Percentiles rank a stretch among this genome's conserved stretches.
Conservation (phyloP, 2,329 filamentous ascomycete species). For the Paracamarosporium sp. region DNA sequence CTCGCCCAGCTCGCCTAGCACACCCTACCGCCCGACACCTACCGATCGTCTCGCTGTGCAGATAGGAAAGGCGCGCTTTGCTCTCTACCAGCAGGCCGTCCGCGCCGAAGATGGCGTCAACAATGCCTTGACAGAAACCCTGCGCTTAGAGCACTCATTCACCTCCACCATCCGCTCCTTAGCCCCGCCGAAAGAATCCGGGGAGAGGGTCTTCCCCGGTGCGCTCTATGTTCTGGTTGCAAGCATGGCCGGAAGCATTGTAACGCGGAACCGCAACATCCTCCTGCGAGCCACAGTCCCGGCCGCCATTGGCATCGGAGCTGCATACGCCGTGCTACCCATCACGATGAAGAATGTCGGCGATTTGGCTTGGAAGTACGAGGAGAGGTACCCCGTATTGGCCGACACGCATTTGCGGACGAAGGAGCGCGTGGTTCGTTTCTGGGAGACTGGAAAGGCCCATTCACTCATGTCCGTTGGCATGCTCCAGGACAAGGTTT, state of each 20-base stretch:
- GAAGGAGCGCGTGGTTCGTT: conserved; percentile 71
- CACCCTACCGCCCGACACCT: conserved; percentile 67
- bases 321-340: conserved; percentile 84
- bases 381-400: conserved; percentile 84
- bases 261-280: conserved; percentile 86
- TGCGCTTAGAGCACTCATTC: conserved; percentile 87
- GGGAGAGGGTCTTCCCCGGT: conserved; percentile 89
- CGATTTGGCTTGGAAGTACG: conserved; percentile 88
- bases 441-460: conserved; percentile 75
- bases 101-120: conserved; percentile 84
- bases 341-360: conserved; percentile 89
- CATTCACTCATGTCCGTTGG: conserved; percentile 74
- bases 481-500: conserved; percentile 83
- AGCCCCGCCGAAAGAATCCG: conserved; percentile 82
- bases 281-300: conserved; percentile 80
- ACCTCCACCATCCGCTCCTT: conserved; percentile 88
- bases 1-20: no score
- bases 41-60: conserved; percentile 88
- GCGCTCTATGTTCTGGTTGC: conserved; percentile 91
- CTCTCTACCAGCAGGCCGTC: conserved; percentile 77
- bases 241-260: conserved; percentile 92
- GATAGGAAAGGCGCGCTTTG: conserved; percentile 80
- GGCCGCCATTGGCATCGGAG: conserved; percentile 78
- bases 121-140: conserved; percentile 76
- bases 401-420: conserved; percentile 80